Conservation (phyloP, 2,329 filamentous ascomycete species). For the Talaromyces sp. region DNA sequence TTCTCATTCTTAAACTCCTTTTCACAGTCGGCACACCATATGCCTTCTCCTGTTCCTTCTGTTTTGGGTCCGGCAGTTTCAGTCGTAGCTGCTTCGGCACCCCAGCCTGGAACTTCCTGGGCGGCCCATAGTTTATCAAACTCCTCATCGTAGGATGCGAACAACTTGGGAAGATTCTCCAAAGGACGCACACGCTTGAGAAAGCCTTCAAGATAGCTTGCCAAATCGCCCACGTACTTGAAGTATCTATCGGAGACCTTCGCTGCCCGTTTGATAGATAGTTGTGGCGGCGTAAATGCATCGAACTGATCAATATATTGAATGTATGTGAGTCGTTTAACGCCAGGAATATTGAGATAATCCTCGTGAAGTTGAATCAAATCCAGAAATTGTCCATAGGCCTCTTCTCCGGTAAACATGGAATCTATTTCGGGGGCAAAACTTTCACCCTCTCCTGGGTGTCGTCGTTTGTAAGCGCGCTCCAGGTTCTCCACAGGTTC, state of each 20-base stretch:
- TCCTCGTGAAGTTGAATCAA: constrained; percentile 79
- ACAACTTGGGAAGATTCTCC: constrained; percentile 78
- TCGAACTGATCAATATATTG: constrained; percentile 94
- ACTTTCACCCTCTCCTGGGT: constrained; percentile 63
- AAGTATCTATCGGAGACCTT: constrained; percentile 95
- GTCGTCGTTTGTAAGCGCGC: constrained; percentile 76
- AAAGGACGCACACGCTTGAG: constrained; percentile 80
- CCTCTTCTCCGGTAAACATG: constrained; percentile 95
- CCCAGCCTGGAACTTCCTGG: constrained; percentile 78
- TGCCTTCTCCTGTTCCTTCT: constrained; percentile 63
- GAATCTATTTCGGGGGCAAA: constrained; percentile 72
- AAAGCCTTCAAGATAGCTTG: constrained; percentile 82
- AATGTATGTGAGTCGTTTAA: constrained; percentile 82
- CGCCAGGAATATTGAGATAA: constrained; percentile 83
- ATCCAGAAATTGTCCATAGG: constrained; percentile 89
- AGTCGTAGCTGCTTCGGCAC: constrained; percentile 51
- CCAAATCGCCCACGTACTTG: constrained; percentile 76
- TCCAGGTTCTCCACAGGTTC: constrained; percentile 95
- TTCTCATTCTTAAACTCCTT: constrained; percentile 96
- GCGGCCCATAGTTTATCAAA: constrained; percentile 82
- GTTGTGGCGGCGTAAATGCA: constrained; percentile 71
- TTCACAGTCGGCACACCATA: constrained; percentile 89
- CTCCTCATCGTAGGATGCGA: constrained; percentile 73
- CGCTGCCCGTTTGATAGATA: constrained; percentile 72
- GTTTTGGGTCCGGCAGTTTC: constrained; percentile 47